Conservation (phyloP, 2,329 filamentous ascomycete species). For the Amesomyces nigricolor region DNA sequence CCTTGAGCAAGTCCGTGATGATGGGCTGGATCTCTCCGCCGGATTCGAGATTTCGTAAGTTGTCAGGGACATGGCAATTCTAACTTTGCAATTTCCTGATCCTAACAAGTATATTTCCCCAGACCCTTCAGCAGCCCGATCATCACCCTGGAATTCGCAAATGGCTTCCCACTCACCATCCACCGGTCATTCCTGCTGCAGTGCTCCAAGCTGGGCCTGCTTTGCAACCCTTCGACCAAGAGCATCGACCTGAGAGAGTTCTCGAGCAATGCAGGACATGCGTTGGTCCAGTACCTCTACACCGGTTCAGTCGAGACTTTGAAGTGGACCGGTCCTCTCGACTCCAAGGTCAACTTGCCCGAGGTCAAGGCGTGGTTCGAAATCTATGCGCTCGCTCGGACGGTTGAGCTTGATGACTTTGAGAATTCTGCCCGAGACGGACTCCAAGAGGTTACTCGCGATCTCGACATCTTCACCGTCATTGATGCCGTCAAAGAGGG, state of each 20-base stretch:
- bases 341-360: neutral
- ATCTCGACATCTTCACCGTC: conserved; percentile 13
- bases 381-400: conserved; percentile 13
- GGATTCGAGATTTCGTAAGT: neutral
- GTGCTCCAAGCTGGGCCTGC: conserved; percentile 7
- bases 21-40: neutral
- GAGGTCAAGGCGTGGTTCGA: conserved; percentile 14
- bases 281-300: conserved; percentile 21
- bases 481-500: conserved; percentile 15
- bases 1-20: no score
- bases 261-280: conserved; percentile 16
- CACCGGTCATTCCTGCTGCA: conserved; percentile 12
- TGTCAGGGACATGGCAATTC: neutral
- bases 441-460: neutral
- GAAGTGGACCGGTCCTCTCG: neutral
- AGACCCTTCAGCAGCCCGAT: conserved; percentile 15
- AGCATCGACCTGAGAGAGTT: conserved; percentile 6
- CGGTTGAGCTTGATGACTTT: conserved; percentile 12
- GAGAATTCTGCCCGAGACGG: conserved; percentile 8
- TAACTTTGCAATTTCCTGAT: neutral
- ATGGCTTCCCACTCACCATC: conserved; percentile 1
- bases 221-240: conserved; percentile 4
- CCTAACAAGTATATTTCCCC: neutral
- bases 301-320: neutral
- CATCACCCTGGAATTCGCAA: conserved; percentile 3